Evolutionary conservation across 1,139 yeast species (phyloP), one percentile per base, ranked within the genome.

Genomic region (Kodamaea sp.): DNA sequence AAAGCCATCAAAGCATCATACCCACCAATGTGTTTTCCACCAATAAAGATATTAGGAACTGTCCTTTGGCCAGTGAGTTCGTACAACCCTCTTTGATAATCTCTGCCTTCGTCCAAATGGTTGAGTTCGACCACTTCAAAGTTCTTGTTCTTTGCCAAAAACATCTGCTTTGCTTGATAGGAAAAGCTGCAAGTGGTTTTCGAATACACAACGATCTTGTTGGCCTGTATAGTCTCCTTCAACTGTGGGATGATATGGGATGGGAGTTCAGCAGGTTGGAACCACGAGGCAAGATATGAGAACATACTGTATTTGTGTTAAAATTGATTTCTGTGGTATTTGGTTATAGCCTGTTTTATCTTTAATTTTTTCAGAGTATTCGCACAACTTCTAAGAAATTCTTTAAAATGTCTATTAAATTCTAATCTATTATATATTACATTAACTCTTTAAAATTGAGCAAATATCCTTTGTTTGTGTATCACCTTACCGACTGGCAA

Each of bases 161-260:
- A 44, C 30, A 58, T 43, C 6, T 41, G 29, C 46, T 62, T 62
- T 34, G 67, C 54, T 11, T 46, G 38, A 8, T 34, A 45, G 37
- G 67, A 62, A 40, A 60, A 62, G 2, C 65, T 63, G 39, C 68
- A 63, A 43, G 56, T 56, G n/a, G 60, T 31, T 40, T 58, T 58
- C 35, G 60, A 56, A 37, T 43, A 58, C 12, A 58, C 57, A 26
- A 62, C 55, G 4, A 61, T 46, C 36, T 54, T 53, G 36, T 50
- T 39, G 7, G 53, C 32, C 1, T 41, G 42, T 11, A 60, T 50
- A 7, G 51, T 44, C 5, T 45, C 34, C 31, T 54, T 47, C 28
- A 61, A 44, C 7, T 50, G 52, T n/a, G 53, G 42, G 9, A 49
- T 37, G 22, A 51, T 38, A 28, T 52, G 57, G 1, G 48, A 47